Evolutionary conservation across 306 rosid genomes (phyloP), one percentile per base, ranked within the genome.

Genomic region (Quercus berberidifolia): DNA sequence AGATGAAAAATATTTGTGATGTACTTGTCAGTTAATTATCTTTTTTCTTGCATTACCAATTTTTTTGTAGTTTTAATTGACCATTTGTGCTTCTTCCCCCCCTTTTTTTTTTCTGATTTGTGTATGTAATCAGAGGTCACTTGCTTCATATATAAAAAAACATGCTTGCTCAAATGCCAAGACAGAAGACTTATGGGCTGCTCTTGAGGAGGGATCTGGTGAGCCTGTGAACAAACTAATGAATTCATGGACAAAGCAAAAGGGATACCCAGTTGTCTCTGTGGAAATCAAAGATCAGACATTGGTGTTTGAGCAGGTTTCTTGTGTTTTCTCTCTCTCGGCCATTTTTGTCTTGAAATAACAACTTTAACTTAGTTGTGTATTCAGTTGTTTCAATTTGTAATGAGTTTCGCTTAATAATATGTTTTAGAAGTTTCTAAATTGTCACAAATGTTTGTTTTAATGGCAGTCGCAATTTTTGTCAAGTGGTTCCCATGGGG

Each of bases 171-270:
- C 97, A 73, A 94, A 92, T 87, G 91, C 97, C 18, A 94, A 86
- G 87, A 92, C 98, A 18, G 98, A 87, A 90, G 97, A 94, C 88
- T 88, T 94, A 20, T 92, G 98, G 97, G 94, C 93, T 69, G 89
- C 95, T 52, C 98, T 94, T 79, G 98, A 92, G 82, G 97, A 92
- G 81, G 98, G 90, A 71, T 94, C 98, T 64, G 93, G 97, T 75
- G 90, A 92, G 85, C 94, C 97, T 60, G 97, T 94, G 82, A 92
- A 88, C 86, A 90, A 86, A 75, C 86, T 94, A 76, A 92, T 94
- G 98, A 77, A 85, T 86, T 87, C 97, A 14, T 94, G 98, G 98
- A 92, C 98, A 55, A 91, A 94, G 87, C 97, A 94, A 87, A 86
- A 81, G 75, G 97, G 98, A 73, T 94, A 94, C 72, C 97, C 98